These are phyloP conservation scores for Saccharomyces eubayanus DNA, from an alignment of 805 yeast genomes.

Conservation along the genomic window DNA sequence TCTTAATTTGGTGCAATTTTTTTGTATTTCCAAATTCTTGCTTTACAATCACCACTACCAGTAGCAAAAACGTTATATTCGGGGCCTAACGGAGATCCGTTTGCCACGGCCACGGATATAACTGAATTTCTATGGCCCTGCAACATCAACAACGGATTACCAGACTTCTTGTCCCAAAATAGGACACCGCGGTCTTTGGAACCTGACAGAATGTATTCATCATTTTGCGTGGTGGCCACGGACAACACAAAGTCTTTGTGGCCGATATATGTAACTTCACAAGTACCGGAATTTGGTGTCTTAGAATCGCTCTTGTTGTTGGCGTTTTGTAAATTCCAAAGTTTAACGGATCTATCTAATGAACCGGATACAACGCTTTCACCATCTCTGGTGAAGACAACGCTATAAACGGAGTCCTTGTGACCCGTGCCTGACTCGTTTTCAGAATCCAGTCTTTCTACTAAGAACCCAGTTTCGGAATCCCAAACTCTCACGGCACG, in stretches of 20 bases:
- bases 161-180: conserved; percentile 89
- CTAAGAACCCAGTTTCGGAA: conserved; percentile 81
- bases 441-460: conserved; percentile 86
- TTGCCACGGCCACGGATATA: conserved; percentile 86
- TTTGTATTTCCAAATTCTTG: conserved; percentile 89
- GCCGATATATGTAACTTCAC: conserved; percentile 90
- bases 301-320: conserved; percentile 34
- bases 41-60: conserved; percentile 95
- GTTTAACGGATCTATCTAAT: conserved; percentile 87
- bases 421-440: conserved; percentile 87
- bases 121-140: conserved; percentile 97
- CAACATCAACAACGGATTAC: conserved; percentile 87
- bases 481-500: conserved; percentile 96
- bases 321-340: conserved; percentile 73
- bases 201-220: conserved; percentile 84
- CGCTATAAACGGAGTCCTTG: conserved; percentile 91
- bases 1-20: conserved; percentile 7
- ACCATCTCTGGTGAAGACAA: conserved; percentile 86
- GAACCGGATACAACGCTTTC: conserved; percentile 91
- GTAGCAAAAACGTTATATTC: conserved; percentile 82
- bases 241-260: conserved; percentile 93
- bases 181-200: conserved; percentile 96
- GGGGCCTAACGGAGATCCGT: conserved; percentile 53
- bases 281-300: conserved; percentile 41
- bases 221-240: conserved; percentile 90